Percentiles rank a stretch among this genome's conserved stretches.
phyloP scores from a whole-genome alignment of 2,329 filamentous ascomycete species.

The Penicillium sp. region DNA sequence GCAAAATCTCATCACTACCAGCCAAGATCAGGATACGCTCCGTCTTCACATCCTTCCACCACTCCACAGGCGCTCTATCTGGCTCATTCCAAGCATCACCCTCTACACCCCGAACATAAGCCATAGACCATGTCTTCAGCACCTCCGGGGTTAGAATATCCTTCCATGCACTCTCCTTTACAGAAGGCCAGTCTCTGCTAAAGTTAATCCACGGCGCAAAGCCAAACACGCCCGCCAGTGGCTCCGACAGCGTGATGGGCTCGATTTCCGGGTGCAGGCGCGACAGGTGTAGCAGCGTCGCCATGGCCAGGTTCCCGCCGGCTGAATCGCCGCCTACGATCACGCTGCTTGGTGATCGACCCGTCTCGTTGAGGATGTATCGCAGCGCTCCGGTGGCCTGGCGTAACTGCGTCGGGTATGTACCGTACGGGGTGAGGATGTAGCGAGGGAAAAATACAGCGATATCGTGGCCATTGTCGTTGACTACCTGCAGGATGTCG shows the following conservation, averaged over 20 bases:
- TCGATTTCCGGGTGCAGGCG: conserved; percentile 54
- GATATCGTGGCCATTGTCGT: conserved; percentile 40
- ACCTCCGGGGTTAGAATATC: conserved; percentile 45
- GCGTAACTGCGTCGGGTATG: conserved; percentile 39
- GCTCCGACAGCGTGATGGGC: conserved; percentile 37
- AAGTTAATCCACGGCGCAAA: conserved; percentile 57
- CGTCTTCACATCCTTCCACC: conserved; percentile 50
- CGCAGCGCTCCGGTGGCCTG: conserved; percentile 38
- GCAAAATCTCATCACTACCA: conserved; percentile 52
- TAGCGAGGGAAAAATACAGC: conserved; percentile 53
- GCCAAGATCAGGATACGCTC: conserved; percentile 50
- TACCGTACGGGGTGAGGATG: conserved; percentile 44
- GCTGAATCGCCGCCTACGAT: conserved; percentile 41
- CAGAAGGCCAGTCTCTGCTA: conserved; percentile 38
- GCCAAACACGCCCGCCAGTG: conserved; percentile 45
- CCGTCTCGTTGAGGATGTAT: conserved; percentile 34
- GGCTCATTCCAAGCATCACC: conserved; percentile 53
- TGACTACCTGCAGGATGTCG: conserved; percentile 39
- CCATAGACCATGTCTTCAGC: conserved; percentile 42
- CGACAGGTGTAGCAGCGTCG: conserved; percentile 33
- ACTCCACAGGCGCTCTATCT: conserved; percentile 43
- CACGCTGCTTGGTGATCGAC: conserved; percentile 31
- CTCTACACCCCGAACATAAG: conserved; percentile 42
- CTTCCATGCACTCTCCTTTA: conserved; percentile 44
- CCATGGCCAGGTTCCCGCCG: conserved; percentile 37